A percentile compares a stretch with the other conserved stretches of the same genome.
These are phyloP conservation scores for Macrotyloma uniflorum DNA, from an alignment of 306 rosid species.

Conservation along the genomic window DNA sequence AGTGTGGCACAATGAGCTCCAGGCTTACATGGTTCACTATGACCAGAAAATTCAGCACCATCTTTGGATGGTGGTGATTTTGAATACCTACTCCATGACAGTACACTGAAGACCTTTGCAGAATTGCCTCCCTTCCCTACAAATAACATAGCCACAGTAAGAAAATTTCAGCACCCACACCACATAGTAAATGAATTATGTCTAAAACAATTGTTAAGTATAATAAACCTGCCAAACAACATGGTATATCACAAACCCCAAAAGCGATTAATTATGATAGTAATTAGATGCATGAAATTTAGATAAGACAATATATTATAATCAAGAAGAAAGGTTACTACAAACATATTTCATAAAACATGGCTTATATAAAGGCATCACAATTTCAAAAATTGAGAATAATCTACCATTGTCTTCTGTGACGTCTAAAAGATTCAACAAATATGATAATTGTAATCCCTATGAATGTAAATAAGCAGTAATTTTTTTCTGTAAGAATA, in stretches of 20 bases:
- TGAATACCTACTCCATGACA: constrained; percentile 78
- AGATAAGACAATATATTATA: neutral
- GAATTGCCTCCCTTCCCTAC: constrained; percentile 77
- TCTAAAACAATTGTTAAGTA: neutral
- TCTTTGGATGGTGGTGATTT: constrained; percentile 68
- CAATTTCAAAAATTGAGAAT: neutral
- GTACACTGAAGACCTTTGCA: constrained; percentile 82
- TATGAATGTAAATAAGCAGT: constrained; percentile 7
- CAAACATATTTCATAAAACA: neutral
- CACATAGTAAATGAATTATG: constrained; percentile 13
- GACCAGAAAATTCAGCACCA: constrained; percentile 45
- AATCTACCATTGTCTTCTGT: neutral
- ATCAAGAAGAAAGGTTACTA: neutral
- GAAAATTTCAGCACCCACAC: neutral
- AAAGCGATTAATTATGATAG: constrained; percentile 16
- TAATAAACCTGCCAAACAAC: constrained; percentile 7
- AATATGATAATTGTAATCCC: neutral
- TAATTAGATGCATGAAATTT: neutral
- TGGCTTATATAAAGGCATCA: neutral
- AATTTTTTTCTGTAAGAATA: neutral
- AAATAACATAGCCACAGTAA: constrained; percentile 26
- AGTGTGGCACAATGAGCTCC: constrained; percentile 95
- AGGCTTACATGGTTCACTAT: constrained; percentile 83
- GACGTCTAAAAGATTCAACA: neutral
- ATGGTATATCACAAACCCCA: neutral